Base-by-base conservation (phyloP, 148 eudicot genomes). In the Nepenthes gracilis region DNA sequence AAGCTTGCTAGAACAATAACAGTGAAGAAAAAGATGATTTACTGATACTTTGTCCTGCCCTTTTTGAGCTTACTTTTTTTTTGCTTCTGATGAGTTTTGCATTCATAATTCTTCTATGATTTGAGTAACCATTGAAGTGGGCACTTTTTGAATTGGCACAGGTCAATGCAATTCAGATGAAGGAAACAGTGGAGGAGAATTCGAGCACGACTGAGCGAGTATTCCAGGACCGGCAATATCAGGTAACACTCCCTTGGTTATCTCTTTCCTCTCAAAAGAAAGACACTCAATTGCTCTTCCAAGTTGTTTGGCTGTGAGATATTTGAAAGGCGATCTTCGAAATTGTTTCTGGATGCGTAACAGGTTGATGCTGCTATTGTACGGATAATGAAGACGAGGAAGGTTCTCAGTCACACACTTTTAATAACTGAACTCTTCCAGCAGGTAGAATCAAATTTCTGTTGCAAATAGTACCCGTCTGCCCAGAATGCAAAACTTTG, bases 331-430 rank as follows among this genome's bases (percentile, higher is more conserved):
- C 53, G 13, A 49, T 10, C 53, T 49, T 49, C 4, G 11, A 49
- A n/a, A 23, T n/a, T 43, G 35, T 2, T 34, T 43, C 51, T 23
- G 36, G 56, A 57, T 58, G 47, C n/a, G 33, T 51, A 6, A 34
- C 82, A 92, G 98, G 82, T 92, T 70, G 98, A 92, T 74, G 98
- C 98, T 74, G 98, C 98, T 70, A 93, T 93, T 64, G 98, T 93
- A 71, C 88, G 98, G 68, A 86, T 93, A 53, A 93, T 93, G 98
- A 93, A 93, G 88, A 93, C 98, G 0, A 82, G 98, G 63, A 93
- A 93, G 70, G 83, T 93, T 67, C 86, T 88, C 40, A 93, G 98
- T 67, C 98, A 93, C 72, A 93, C 98, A 1, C 90, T 93, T 36
- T 64, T 93, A 65, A 93, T 93, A 61, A 93, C 98, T 12, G 98